Conservation (phyloP, 2,329 filamentous ascomycete genomes). For the Cladosporium sp. region DNA sequence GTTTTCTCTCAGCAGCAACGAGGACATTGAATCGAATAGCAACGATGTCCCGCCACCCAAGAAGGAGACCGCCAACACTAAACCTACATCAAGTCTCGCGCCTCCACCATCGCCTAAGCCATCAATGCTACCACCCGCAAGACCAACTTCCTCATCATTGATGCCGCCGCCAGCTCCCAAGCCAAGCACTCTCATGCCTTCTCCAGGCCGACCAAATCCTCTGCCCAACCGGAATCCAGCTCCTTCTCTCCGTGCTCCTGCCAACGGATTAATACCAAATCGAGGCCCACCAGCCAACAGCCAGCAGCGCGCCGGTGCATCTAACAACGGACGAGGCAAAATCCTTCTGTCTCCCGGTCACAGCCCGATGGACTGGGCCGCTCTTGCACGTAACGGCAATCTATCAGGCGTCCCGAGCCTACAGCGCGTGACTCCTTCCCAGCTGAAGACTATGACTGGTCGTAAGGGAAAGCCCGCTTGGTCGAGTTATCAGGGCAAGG, state of each 20-base stretch:
- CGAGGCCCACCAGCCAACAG: conserved; percentile 43
- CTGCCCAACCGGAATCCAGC: conserved; percentile 32
- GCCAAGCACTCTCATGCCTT: conserved; percentile 31
- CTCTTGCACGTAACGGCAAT: conserved; percentile 58
- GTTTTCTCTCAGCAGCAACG: conserved; percentile 30
- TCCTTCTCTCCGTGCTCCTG: conserved; percentile 43
- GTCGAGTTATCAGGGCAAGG: conserved; percentile 84
- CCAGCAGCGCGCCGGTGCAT: conserved; percentile 41
- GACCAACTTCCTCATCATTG: conserved; percentile 3
- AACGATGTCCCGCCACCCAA: too few relatives aligned
- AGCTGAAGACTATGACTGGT: conserved; percentile 76
- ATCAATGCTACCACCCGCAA: conserved; percentile 39
- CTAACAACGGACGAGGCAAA: conserved; percentile 52
- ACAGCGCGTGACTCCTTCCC: conserved; percentile 76
- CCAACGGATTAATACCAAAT: conserved; percentile 51
- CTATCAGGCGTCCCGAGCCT: conserved; percentile 53
- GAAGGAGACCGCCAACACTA: neutral
- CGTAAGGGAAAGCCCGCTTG: conserved; percentile 81
- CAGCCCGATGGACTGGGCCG: conserved; percentile 95
- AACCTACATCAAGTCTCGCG: neutral
- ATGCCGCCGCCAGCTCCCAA: conserved; percentile 25
- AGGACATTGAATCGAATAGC: conserved; percentile 29
- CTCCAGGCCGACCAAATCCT: conserved; percentile 28
- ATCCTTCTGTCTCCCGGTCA: conserved; percentile 85
- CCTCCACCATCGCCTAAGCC: conserved; percentile 18